Base-by-base conservation (phyloP, 768 basidiomycete species). In the Mrakia frigida region DNA sequence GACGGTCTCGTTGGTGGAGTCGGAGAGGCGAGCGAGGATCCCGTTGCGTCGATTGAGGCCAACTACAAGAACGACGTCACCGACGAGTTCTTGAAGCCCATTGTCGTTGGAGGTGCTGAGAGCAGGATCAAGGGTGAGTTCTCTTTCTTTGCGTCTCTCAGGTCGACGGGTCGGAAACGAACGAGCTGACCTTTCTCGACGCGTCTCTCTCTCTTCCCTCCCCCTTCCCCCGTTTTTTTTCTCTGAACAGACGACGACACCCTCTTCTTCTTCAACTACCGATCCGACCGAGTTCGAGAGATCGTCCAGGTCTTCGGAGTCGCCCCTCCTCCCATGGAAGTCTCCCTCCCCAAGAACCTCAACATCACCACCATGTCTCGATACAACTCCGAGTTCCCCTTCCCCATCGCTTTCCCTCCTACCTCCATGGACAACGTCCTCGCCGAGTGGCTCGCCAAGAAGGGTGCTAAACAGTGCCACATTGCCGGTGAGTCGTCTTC, bases 261-360 rank as follows among this genome's bases (percentile, higher is more conserved):
- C 0, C 82, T 98, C 6, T 97, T 96, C 88, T 89, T 92, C 85
- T 98, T 96, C 89, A 98, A 98, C 86, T 97, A 98, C 84, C 90
- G 95, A 78, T 95, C 94, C 0, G 94, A 98, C 83, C 90, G 95
- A 73, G 93, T 98, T 91, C 89, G 94, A 67, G 94, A 98, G 84
- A 90, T 97, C 78, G 87, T 85, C n/a, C 85, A 87, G 39, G 88
- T 98, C 11, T 87, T 97, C 73, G 94, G 94, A 28, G 83, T 90
- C 6, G 88, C 89, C 4, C 90, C 92, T 79, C 93, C 92, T 83
- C 92, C 93, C 0, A 88, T 94, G 83, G 92, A 95, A 69, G 88
- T 92, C 52, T 86, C 88, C 35, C 84, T 96, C 25, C 94, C 94
- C 5, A 89, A 90, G 80, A 87, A 92, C 80, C 87, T 98, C 21